phyloP scores from a whole-genome alignment of 2,329 filamentous ascomycete genomes.

The Sclerotiophoma versabilis region DNA sequence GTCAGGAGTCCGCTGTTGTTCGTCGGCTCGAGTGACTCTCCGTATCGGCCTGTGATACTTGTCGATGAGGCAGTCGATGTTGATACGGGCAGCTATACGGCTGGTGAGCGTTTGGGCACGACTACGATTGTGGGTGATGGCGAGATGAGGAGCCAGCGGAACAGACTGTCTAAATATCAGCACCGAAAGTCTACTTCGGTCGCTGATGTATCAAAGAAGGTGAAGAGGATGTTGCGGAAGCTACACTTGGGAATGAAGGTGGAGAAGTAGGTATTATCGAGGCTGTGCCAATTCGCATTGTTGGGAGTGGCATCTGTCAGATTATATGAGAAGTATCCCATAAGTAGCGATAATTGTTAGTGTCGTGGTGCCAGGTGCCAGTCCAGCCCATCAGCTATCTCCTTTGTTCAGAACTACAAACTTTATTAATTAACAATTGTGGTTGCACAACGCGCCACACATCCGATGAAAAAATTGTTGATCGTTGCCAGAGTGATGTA shows the following conservation, averaged over 20 bases:
- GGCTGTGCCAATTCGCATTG: no score
- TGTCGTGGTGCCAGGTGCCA: not conserved
- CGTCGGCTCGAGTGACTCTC: not conserved
- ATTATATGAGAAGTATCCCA: not conserved
- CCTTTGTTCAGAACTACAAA: not conserved
- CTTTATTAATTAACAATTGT: not conserved
- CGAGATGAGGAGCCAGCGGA: not conserved
- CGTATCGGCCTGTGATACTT: no score
- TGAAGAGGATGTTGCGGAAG: not conserved
- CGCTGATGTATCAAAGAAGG: not conserved
- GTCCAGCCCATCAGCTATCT: not conserved
- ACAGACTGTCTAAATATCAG: no score
- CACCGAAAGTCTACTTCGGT: not conserved
- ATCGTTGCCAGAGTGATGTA: not conserved
- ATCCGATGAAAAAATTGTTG: not conserved
- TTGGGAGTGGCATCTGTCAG: no score
- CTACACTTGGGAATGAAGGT: not conserved
- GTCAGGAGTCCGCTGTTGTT: not conserved
- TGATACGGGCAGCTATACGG: not conserved
- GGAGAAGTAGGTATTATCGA: not conserved
- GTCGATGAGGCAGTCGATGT: not conserved
- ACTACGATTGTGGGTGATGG: not conserved
- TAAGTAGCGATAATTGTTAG: not conserved
- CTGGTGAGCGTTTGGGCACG: not conserved
- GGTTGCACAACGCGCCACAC: not conserved